Base-by-base conservation (phyloP, 1,284 basidiomycete genomes). In the Wallemia ichthyophaga region DNA sequence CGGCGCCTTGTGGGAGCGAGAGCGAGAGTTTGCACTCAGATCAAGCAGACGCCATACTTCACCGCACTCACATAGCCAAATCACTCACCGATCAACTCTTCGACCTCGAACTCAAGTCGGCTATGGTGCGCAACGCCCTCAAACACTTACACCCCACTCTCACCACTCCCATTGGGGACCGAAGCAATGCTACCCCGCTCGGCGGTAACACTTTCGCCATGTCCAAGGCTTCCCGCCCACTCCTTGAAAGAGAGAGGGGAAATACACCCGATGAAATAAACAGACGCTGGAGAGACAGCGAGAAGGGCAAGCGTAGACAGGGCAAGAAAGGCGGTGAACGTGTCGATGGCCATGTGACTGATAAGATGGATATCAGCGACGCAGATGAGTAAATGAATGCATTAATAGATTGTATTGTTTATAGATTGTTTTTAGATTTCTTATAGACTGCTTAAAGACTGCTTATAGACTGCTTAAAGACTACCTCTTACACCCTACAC, bases 251-350 rank as follows among this genome's bases (percentile, higher is more conserved):
- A 60, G 76, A 78, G 59, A 73, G 83, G 60, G 71, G 81, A 27
- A 82, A 83, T 61, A 74, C 74, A 21, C 79, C 83, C 0, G 81
- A 85, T 37, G 75, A 76, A 19, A 75, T 78, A 17, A 91, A 94
- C 67, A 77, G 78, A 65, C 75, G 81, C 60, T 92, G 84, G 82
- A 74, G 78, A 61, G 68, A 74, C 24, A 79, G 81, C 15, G 62
- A 65, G 31, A 68, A 65, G 19, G 61, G 59, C 48, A 61, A 63
- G 48, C 60, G 62, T 56, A 63, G 64, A 57, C 59, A 58, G 58
- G 61, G 62, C 28, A 28, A 62, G 37, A 17, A 5, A 15, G n/a
- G 13, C 37, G 28, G 7, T 7, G 28, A 31, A n/a, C n/a, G n/a
- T n/a, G n/a, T n/a, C n/a, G n/a, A n/a, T n/a, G n/a, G n/a, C n/a